phyloP scores from a whole-genome alignment of 129 eudicot species.

The Heracleum sosnowskyi region DNA sequence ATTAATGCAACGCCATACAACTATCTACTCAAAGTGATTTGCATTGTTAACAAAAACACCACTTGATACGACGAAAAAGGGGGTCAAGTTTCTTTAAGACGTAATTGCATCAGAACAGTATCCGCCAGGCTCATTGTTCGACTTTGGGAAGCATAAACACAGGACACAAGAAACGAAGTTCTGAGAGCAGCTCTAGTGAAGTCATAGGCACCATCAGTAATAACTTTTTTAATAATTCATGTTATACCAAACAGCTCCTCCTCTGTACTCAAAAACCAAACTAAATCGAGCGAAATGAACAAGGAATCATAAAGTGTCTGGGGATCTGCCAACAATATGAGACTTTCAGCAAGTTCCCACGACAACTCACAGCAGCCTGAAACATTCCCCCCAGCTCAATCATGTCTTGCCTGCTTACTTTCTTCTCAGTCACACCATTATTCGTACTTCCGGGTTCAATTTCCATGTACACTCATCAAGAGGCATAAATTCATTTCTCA shows the following conservation, averaged over 20 bases:
- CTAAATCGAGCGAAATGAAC: conserved; percentile 79
- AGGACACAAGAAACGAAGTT: conserved; percentile 90
- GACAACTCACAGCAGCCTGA: conserved; percentile 88
- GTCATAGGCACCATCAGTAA: conserved; percentile 84
- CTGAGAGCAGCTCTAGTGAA: conserved; percentile 93
- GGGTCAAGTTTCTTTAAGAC: not conserved
- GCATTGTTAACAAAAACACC: not conserved
- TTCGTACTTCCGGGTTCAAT: conserved; percentile 34
- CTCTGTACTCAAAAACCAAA: conserved; percentile 80
- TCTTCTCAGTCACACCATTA: conserved; percentile 40
- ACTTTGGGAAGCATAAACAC: conserved; percentile 96
- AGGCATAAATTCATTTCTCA: conserved; percentile 27
- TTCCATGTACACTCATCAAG: conserved; percentile 54
- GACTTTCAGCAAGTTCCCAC: conserved; percentile 79
- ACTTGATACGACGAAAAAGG: not conserved
- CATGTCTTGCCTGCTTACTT: conserved; percentile 78
- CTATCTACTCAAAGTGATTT: not conserved
- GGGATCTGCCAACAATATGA: conserved; percentile 73
- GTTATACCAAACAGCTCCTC: conserved; percentile 66
- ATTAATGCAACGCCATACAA: not conserved
- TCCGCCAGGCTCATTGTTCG: conserved; percentile 85
- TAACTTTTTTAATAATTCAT: conserved; percentile 61
- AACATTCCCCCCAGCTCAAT: conserved; percentile 78
- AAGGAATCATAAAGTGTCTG: conserved; percentile 85
- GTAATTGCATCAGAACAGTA: conserved; percentile 46